phyloP scores from a whole-genome alignment of 192 early-diverging fungal species.

The Coemansia sp. region DNA sequence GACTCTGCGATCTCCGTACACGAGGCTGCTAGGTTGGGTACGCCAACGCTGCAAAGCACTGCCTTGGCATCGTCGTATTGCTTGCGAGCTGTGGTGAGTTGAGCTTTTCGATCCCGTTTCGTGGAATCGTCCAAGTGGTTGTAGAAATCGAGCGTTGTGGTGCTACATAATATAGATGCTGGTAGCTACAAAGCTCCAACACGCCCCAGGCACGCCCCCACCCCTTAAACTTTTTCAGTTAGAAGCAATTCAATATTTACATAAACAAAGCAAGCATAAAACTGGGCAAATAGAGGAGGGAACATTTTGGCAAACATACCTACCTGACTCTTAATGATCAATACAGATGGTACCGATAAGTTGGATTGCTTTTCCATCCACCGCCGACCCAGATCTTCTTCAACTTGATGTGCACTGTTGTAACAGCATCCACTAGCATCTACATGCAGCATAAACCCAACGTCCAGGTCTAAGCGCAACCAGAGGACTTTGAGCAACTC shows the following conservation, averaged over 20 bases:
- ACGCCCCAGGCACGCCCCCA: too few species aligned
- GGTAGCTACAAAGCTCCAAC: conserved; percentile 1
- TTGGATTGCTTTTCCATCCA: background rate
- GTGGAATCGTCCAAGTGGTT: background rate
- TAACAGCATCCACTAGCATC: background rate
- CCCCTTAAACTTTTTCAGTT: too few species aligned
- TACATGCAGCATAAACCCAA: background rate
- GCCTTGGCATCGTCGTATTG: background rate
- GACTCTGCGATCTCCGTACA: conserved; percentile 10
- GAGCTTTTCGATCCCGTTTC: background rate
- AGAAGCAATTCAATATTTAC: too few species aligned
- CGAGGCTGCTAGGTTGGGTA: background rate
- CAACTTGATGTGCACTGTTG: background rate
- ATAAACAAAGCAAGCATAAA: background rate
- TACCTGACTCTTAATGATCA: background rate
- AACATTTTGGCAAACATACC: background rate
- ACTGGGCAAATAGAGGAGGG: background rate
- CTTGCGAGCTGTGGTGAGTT: conserved; percentile 4
- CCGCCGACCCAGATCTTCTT: background rate
- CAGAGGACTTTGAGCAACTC: background rate
- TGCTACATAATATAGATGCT: conserved; percentile 5
- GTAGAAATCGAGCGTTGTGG: conserved; percentile 4
- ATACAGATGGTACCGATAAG: background rate
- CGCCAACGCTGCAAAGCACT: conserved; percentile 9
- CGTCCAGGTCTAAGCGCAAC: background rate